Evolutionary conservation across 2,329 filamentous ascomycete genomes (phyloP), one percentile per base, ranked within the genome.

Genomic region (Lasiodiplodia citricola): DNA sequence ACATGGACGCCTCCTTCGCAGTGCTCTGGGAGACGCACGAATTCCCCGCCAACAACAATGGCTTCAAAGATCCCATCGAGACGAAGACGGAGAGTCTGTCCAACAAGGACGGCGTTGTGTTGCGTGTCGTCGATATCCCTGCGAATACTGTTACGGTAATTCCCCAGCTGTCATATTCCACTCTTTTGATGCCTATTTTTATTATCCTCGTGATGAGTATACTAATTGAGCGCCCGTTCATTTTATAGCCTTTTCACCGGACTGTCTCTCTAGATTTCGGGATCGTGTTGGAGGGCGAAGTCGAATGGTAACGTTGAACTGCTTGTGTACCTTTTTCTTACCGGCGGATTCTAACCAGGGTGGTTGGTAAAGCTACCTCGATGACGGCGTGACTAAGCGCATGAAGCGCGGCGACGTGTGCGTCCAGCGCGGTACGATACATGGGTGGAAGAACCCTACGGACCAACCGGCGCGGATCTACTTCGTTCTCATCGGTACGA

Each of bases 351-450:
- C 41, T 62, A 16, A 62, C 25, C 23, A 14, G 5, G 8, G 10
- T 8, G 28, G 28, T 28, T 28, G 28, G 28, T 35, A 2, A 11
- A 64, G 60, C 47, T 52, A 52, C 47, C 47, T 64, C 6, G 60
- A 64, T n/a, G n/a, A 64, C 60, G 35, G 51, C 23, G 60, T 37
- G n/a, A 64, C 38, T 18, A 23, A 37, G 28, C 60, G 60, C 23
- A 23, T 80, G 75, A 77, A 73, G 31, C 69, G 76, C 3, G 79
- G 79, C 2, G 79, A 81, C 71, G 73, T 79, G 5, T 73, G 74
- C 1, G 74, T 81, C 31, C 79, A 81, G 67, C 71, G 79, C 7
- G 79, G 78, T 2, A 80, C 78, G 1, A 80, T 78, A 73, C 79
- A 81, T 71, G 75, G 75, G n/a, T 79, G 77, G 78, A 75, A 73